phyloP scores from a whole-genome alignment of 1,139 yeast species.

The Scheffersomyces illinoinensis region DNA sequence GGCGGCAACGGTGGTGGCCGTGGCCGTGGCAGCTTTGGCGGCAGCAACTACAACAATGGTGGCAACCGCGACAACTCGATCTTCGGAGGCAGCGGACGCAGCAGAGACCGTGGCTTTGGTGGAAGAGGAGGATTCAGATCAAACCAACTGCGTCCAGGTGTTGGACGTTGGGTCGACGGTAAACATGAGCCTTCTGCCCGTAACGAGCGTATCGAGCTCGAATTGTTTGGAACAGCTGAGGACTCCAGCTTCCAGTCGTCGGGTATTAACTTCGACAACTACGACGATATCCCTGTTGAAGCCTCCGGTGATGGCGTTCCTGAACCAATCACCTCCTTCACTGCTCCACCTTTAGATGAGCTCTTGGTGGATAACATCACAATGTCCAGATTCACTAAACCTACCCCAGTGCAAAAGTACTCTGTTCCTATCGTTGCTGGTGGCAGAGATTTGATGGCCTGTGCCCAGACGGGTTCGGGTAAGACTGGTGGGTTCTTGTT shows the following conservation, averaged over 20 bases:
- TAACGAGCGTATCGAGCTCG: conserved; percentile 71
- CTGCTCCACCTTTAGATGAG: conserved; percentile 88
- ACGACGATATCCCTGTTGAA: conserved; percentile 98
- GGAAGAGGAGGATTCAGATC: conserved; percentile 21
- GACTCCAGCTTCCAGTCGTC: conserved; percentile 85
- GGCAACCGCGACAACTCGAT: conserved; percentile 2
- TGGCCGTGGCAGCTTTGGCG: conserved; percentile 25
- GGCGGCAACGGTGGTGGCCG: conserved; percentile 24
- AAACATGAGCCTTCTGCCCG: conserved; percentile 81
- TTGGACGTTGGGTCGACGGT: conserved; percentile 85
- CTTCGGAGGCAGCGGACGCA: conserved; percentile 16
- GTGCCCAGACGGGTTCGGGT: conserved; percentile 99
- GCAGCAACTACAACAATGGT: conserved; percentile 11
- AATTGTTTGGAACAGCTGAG: conserved; percentile 85
- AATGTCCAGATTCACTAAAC: conserved; percentile 87
- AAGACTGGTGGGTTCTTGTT: conserved; percentile 99
- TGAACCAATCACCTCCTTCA: conserved; percentile 85
- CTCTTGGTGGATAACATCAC: conserved; percentile 85
- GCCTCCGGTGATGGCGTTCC: conserved; percentile 96
- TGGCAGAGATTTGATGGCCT: conserved; percentile 98
- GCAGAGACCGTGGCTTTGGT: conserved; percentile 29
- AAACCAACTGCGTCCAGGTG: conserved; percentile 39
- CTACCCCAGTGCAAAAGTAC: conserved; percentile 98
- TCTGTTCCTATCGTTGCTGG: conserved; percentile 95
- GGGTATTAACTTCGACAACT: conserved; percentile 97